These are phyloP conservation scores for Leptodermis oblonga DNA, from an alignment of 257 asterid genomes.

Conservation along the genomic window DNA sequence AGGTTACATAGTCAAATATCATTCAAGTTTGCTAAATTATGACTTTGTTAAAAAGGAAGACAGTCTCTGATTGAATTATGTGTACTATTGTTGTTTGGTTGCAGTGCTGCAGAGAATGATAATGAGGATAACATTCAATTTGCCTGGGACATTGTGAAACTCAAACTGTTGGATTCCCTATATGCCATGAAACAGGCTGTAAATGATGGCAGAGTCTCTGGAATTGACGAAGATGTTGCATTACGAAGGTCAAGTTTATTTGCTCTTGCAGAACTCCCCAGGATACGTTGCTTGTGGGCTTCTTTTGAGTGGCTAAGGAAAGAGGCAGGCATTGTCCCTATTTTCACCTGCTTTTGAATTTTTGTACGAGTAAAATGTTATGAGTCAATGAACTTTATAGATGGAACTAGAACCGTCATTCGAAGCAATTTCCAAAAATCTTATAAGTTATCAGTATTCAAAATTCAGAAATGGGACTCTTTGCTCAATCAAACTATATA, in stretches of 20 bases:
- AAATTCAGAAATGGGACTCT: not conserved
- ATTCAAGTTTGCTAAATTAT: slow-evolving; percentile 14
- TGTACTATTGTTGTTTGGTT: slow-evolving; percentile 20
- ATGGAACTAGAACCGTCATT: not conserved
- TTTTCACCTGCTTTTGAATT: slow-evolving; percentile 19
- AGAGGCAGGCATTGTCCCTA: slow-evolving; percentile 66
- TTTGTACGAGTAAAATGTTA: not conserved
- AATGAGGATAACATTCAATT: slow-evolving; percentile 42
- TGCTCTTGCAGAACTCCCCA: slow-evolving; percentile 78
- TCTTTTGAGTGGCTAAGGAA: slow-evolving; percentile 77
- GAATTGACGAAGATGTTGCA: slow-evolving; percentile 36
- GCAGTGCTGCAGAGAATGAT: slow-evolving; percentile 43
- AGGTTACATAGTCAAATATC: slow-evolving; percentile 23
- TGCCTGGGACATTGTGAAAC: slow-evolving; percentile 76
- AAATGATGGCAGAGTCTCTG: slow-evolving; percentile 32
- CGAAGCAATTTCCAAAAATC: not conserved
- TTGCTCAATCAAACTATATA: not conserved
- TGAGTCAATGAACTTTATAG: not conserved
- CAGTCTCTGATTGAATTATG: slow-evolving; percentile 6
- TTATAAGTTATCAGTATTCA: not conserved
- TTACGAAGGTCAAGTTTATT: slow-evolving; percentile 60
- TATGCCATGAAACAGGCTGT: slow-evolving; percentile 36
- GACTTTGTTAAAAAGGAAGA: not conserved
- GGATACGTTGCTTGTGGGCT: slow-evolving; percentile 77
- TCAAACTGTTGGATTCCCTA: slow-evolving; percentile 69